These are phyloP conservation scores for Casaregolazyma lundiana DNA, from an alignment of 1,139 yeast genomes.

Conservation along the genomic window DNA sequence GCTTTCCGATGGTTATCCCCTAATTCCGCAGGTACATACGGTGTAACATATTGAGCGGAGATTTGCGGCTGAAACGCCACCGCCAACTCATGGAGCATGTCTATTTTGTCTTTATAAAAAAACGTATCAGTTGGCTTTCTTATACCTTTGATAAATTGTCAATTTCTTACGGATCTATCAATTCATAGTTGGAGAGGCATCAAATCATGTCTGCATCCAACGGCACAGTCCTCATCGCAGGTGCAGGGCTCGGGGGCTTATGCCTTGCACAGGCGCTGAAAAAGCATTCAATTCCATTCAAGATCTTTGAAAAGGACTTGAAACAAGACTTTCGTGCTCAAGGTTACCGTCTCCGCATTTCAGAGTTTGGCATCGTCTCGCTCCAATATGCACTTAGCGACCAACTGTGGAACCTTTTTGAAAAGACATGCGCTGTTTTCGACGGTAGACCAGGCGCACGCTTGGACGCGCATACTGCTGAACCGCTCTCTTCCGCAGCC, in stretches of 20 bases:
- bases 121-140: too few species aligned
- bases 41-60: too few species aligned
- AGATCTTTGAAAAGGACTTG: conserved; percentile 2
- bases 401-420: neutral
- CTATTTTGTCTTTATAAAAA: too few species aligned
- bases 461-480: neutral
- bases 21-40: too few species aligned
- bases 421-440: neutral
- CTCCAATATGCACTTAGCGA: neutral
- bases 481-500: neutral
- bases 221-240: neutral
- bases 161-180: too few species aligned
- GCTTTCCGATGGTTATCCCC: too few species aligned
- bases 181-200: too few species aligned
- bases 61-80: too few species aligned
- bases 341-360: conserved; percentile 2
- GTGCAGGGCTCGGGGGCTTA: neutral
- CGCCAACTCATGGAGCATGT: too few species aligned
- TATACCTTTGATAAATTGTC: too few species aligned
- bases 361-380: neutral
- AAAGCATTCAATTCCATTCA: conserved; percentile 1
- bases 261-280: conserved; percentile 5
- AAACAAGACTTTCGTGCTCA: conserved; percentile 2
- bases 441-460: neutral
- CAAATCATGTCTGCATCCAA: too few species aligned